phyloP scores from a whole-genome alignment of 1,284 basidiomycete species.

The Rhodotorula sp. region DNA sequence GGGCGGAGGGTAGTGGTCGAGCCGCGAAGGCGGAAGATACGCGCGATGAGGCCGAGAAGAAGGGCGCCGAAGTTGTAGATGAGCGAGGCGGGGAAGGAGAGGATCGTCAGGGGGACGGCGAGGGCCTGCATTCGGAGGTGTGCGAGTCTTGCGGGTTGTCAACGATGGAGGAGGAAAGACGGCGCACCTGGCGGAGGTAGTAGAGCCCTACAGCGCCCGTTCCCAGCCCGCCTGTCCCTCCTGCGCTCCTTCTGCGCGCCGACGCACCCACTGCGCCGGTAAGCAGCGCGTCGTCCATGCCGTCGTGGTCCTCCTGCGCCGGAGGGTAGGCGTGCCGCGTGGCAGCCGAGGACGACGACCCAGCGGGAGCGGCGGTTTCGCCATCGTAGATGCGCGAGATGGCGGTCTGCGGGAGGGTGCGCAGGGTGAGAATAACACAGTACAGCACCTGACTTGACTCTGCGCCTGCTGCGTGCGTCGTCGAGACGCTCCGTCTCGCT shows the following conservation, averaged over 20 bases:
- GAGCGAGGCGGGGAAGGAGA: conserved; percentile 14
- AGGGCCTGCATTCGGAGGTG: no score
- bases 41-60: conserved; percentile 28
- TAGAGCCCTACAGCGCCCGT: conserved; percentile 23
- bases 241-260: neutral
- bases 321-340: conserved; percentile 8
- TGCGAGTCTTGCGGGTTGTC: no score
- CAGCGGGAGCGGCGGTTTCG: neutral
- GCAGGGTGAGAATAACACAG: neutral
- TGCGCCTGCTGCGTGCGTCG: no score
- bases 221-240: conserved; percentile 12
- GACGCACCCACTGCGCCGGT: neutral
- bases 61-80: conserved; percentile 25
- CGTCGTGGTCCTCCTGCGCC: conserved; percentile 1
- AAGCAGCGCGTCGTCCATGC: conserved; percentile 20
- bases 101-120: conserved; percentile 20
- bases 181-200: conserved; percentile 28
- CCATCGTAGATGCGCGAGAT: conserved; percentile 34
- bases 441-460: no score
- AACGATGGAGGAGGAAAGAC: neutral
- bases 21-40: conserved; percentile 26
- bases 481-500: neutral
- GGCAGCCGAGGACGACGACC: neutral
- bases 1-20: conserved; percentile 29
- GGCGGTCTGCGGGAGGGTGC: conserved; percentile 12